phyloP scores from a whole-genome alignment of 768 basidiomycete genomes.

The Mycena vulgaris region DNA sequence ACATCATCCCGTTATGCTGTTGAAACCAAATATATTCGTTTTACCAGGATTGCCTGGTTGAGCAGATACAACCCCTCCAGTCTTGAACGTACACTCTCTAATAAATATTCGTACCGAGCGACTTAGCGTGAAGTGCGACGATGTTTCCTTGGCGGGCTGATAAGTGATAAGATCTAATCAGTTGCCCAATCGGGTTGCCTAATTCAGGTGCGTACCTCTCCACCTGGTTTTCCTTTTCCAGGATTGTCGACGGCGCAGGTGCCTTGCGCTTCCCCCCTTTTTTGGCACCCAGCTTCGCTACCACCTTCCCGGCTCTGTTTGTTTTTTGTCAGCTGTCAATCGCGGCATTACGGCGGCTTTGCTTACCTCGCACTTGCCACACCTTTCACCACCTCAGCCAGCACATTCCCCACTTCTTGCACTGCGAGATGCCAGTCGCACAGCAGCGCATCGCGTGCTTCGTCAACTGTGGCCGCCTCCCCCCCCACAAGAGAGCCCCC shows the following conservation, averaged over 20 bases:
- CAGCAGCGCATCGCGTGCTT: neutral
- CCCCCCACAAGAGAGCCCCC: slow-evolving; percentile 18
- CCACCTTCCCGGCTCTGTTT: neutral
- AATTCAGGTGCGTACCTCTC: neutral
- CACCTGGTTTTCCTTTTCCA: neutral
- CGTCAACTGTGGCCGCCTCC: neutral
- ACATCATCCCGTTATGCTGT: no score
- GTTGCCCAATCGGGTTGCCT: neutral
- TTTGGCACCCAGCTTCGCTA: no score
- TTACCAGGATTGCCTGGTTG: no score
- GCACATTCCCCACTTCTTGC: neutral
- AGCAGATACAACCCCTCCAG: no score
- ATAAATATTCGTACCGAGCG: no score
- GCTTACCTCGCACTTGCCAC: neutral
- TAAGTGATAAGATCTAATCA: neutral
- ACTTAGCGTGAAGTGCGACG: no score
- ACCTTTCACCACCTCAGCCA: neutral
- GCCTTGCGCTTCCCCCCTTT: no score
- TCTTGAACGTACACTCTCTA: no score
- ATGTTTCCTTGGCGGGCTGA: neutral
- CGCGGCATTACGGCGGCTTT: neutral
- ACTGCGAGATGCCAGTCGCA: slow-evolving; percentile 1
- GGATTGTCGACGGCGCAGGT: neutral
- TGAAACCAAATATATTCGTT: no score
- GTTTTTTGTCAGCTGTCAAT: neutral